Base-by-base conservation (phyloP, 192 early-diverging fungal species). In the Radiomyces spectabilis region DNA sequence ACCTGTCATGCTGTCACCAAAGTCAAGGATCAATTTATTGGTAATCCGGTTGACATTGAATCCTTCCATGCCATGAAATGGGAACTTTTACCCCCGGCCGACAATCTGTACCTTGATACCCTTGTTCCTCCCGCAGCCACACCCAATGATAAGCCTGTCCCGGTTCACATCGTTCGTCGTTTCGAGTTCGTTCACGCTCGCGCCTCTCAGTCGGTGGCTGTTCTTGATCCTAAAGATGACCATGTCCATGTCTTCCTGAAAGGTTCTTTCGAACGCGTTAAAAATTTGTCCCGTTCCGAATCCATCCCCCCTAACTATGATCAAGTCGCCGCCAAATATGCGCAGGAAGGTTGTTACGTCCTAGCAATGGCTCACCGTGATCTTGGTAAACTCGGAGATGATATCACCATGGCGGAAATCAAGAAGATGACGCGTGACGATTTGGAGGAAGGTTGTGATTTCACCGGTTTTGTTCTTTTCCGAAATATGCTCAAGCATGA, bases 181-280 rank as follows among this genome's bases (percentile, higher is more conserved):
- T 88, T 85, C 57, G 87, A 87, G 49, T 92, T 92, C 76, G 80
- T 79, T 25, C 85, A 87, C 43, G 78, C 82, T 1, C 82, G 82
- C 12, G 81, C 80, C 34, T 88, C 84, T 29, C 88, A 89, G 81
- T 79, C 83, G 0, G 84, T 83, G 15, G 75, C 82, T 0, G 77
- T 88, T 1, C 61, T 71, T 26, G 87, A 91, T 47, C 47, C 73
- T 2, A 47, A 26, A 6, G 76, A 76, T 3, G 54, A 76, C 6
- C 71, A 66, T 26, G 57, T 78, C 9, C 80, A 85, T 48, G 81
- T 86, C 7, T 89, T 75, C 63, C 69, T 86, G 44, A 90, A 90
- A 66, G 87, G 87, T 10, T 91, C 88, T 3, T 89, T 86, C 61
- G 88, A 91, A 71, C 79, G 77, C 48, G 57, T 91, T 35, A 65